Evolutionary conservation across 352 stramenopile genomes (phyloP).

Genomic region (Halophytophthora polymorphica): DNA sequence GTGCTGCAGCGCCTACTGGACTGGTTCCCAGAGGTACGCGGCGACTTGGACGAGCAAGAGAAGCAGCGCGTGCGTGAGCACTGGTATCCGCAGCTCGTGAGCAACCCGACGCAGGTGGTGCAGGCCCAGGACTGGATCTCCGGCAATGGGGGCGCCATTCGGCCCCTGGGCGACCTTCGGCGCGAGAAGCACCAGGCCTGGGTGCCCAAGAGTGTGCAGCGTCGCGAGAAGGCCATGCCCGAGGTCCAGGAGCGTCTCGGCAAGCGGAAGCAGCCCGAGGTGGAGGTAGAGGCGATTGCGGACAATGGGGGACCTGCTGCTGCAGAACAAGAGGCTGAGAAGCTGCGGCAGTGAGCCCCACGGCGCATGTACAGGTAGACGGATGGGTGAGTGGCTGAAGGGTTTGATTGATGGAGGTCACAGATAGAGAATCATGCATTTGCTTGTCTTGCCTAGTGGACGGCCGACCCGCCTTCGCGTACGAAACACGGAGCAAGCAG

Average conservation of each 20-base stretch:
- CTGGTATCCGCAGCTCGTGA: constrained; percentile 64
- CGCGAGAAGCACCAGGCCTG: constrained; percentile 61
- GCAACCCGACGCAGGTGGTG: constrained; percentile 59
- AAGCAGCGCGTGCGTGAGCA: constrained; percentile 46
- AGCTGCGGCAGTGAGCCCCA: too few relatives aligned
- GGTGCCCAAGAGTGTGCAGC: constrained; percentile 65
- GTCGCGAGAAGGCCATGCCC: constrained; percentile 53
- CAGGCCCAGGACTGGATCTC: constrained; percentile 55
- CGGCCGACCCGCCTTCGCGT: neutral
- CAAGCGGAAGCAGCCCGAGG: constrained; percentile 28
- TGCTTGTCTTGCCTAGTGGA: neutral
- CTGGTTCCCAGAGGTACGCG: constrained; percentile 66
- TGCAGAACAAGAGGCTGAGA: too few relatives aligned
- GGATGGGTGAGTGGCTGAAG: neutral
- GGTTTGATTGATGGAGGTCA: neutral
- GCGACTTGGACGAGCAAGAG: constrained; percentile 45
- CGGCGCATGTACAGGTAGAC: too few relatives aligned
- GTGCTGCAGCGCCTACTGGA: constrained; percentile 87
- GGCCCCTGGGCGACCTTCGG: constrained; percentile 50
- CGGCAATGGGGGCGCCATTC: constrained; percentile 26
- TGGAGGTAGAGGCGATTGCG: constrained; percentile 1
- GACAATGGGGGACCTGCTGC: neutral
- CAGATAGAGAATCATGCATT: constrained; percentile 1
- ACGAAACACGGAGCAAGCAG: too few relatives aligned
- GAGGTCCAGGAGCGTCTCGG: constrained; percentile 55